Base-by-base conservation (phyloP, 345 rosid species). In the Sonneratia caseolaris region DNA sequence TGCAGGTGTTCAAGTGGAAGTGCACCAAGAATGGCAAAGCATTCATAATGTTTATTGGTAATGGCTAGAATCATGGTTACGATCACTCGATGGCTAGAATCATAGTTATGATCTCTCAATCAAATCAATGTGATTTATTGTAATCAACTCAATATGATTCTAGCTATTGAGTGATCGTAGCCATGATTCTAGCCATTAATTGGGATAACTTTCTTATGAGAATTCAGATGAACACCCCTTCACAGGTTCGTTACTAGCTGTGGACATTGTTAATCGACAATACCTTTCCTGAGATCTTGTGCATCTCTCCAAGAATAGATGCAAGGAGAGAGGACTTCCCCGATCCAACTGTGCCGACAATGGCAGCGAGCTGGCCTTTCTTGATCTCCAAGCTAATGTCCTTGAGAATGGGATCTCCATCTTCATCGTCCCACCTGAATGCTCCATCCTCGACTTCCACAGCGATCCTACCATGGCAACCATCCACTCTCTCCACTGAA, bases 231-330 rank as follows among this genome's bases (percentile, higher is more conserved):
- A 9, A 24, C 10, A 61, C 16, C 8, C 35, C 65, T 61, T 21
- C 36, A 27, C 1, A 24, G 9, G 14, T 61, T 15, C 65, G 0
- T 7, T 1, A 24, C 14, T 61, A 61, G 15, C 36, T 24, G 5
- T 24, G 64, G 10, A 13, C 24, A 35, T 11, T 27, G 19, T 32
- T 27, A 10, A 62, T 11, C 38, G 37, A 72, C 37, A 61, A 48
- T 69, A 91, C 97, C 87, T 83, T 83, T 66, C 98, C 98, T 0
- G 91, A 80, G 66, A 85, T 75, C 79, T 82, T 91, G 84, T 91
- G 92, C 98, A 94, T 94, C 80, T 94, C 98, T 56, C 98, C 98
- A 38, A 94, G 95, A 79, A 91, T 48, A 32, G 96, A 87, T 53
- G 91, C 90, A n/a, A 94, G 78, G 37, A 94, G 85, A 66, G 98